A percentile compares a stretch with the other conserved stretches of the same genome.
Conservation (phyloP, 257 asterid species). For the Scutellaria minor region DNA sequence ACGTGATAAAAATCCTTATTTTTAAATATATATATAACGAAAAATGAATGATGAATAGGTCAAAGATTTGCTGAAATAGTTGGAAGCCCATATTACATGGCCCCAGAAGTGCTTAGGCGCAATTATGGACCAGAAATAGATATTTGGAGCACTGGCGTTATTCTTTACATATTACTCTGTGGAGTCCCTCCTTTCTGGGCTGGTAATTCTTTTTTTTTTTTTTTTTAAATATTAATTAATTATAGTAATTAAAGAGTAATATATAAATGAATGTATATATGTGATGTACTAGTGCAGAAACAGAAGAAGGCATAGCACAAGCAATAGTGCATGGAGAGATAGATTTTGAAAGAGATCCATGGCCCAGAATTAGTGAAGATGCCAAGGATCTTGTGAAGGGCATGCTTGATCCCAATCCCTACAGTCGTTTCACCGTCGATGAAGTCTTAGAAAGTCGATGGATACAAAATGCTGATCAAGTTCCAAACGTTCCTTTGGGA, state of each 20-base stretch:
- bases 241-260: too few species aligned
- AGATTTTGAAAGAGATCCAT: constrained; percentile 76
- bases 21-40: too few species aligned
- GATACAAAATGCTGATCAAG: constrained; percentile 75
- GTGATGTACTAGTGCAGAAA: constrained; percentile 64
- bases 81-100: constrained; percentile 97
- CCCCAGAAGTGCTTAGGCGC: constrained; percentile 82
- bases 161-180: constrained; percentile 79
- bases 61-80: constrained; percentile 79
- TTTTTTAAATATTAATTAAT: too few species aligned
- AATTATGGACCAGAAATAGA: constrained; percentile 76
- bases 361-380: constrained; percentile 77
- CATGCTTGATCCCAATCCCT: constrained; percentile 77
- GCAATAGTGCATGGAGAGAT: constrained; percentile 72
- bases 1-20: too few species aligned
- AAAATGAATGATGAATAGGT: constrained; percentile 40
- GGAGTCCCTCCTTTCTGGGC: constrained; percentile 98
- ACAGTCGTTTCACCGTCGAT: constrained; percentile 58
- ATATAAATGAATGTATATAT: not conserved
- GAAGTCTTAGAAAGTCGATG: constrained; percentile 70
- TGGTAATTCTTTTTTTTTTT: constrained; percentile 42
- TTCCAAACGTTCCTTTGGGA: constrained; percentile 67
- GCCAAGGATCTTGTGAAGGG: constrained; percentile 77
- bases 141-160: constrained; percentile 92
- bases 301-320: constrained; percentile 89